A percentile compares a stretch with the other conserved stretches of the same genome.
Conservation (phyloP, 306 rosid species). For the Inga leiocalycina region DNA sequence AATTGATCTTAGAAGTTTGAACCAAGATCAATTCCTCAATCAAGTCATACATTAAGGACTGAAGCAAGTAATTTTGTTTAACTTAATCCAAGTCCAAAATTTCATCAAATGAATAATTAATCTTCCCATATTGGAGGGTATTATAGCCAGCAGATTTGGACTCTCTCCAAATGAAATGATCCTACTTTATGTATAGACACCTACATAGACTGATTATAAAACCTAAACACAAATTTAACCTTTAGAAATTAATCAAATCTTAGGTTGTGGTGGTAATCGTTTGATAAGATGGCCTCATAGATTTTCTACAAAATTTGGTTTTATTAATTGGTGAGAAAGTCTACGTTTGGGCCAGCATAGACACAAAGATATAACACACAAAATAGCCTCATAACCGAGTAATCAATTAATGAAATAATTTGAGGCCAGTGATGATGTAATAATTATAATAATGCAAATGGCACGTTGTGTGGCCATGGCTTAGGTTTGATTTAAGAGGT, state of each 20-base stretch:
- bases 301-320: background rate
- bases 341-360: background rate
- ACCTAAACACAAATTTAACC: background rate
- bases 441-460: background rate
- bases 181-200: too few relatives aligned
- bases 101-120: background rate
- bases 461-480: background rate
- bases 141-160: too few relatives aligned
- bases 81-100: background rate
- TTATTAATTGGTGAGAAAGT: slow-evolving; percentile 22
- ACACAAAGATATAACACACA: background rate
- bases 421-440: background rate
- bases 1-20: too few relatives aligned
- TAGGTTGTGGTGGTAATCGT: background rate
- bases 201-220: too few relatives aligned
- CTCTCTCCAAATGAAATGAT: too few relatives aligned
- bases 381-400: slow-evolving; percentile 12
- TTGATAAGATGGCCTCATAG: background rate
- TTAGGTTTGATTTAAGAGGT: background rate
- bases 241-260: too few relatives aligned
- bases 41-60: too few relatives aligned
- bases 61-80: background rate
- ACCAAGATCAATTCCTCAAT: too few relatives aligned
- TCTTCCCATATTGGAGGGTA: background rate
- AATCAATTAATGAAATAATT: background rate